Conservation (phyloP, 2,329 filamentous ascomycete species). For the Hypoxylon sp. region DNA sequence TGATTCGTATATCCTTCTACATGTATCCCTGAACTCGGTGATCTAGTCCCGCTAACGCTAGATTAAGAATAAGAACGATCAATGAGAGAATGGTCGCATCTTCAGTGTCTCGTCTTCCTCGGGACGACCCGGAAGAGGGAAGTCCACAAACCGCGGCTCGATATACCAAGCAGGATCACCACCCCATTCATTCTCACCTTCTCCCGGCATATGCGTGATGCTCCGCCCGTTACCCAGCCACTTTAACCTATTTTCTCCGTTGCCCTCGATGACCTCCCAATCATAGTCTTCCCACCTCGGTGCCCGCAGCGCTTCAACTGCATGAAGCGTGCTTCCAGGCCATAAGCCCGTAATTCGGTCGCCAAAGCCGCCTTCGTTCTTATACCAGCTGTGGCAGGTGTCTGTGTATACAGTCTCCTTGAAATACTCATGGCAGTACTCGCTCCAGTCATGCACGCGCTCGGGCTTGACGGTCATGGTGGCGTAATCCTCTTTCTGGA, state of each 20-base stretch:
- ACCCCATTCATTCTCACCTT: constrained; percentile 35
- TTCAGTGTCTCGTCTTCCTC: constrained; percentile 49
- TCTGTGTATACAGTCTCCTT: constrained; percentile 62
- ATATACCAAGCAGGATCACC: constrained; percentile 53
- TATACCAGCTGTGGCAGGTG: constrained; percentile 67
- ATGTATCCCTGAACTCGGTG: not conserved
- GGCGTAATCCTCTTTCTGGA: constrained; percentile 61
- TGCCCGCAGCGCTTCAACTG: constrained; percentile 57
- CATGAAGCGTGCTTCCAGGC: constrained; percentile 61
- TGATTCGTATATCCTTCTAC: not conserved
- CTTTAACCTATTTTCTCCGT: constrained; percentile 51
- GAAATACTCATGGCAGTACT: constrained; percentile 62
- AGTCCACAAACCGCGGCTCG: constrained; percentile 46
- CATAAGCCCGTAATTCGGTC: constrained; percentile 58
- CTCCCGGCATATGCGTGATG: constrained; percentile 53
- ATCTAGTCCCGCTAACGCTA: not conserved
- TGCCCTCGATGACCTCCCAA: constrained; percentile 52
- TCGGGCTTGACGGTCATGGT: constrained; percentile 59
- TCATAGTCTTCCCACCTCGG: constrained; percentile 62
- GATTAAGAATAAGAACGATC: not conserved
- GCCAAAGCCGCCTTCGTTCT: constrained; percentile 57
- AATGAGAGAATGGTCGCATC: constrained; percentile 51
- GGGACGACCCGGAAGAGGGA: constrained; percentile 45
- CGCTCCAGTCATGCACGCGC: constrained; percentile 61
- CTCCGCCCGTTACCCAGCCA: constrained; percentile 61